Evolutionary conservation across 495 filamentous ascomycete genomes (phyloP).

Genomic region (Astrothelium macrocarpum): DNA sequence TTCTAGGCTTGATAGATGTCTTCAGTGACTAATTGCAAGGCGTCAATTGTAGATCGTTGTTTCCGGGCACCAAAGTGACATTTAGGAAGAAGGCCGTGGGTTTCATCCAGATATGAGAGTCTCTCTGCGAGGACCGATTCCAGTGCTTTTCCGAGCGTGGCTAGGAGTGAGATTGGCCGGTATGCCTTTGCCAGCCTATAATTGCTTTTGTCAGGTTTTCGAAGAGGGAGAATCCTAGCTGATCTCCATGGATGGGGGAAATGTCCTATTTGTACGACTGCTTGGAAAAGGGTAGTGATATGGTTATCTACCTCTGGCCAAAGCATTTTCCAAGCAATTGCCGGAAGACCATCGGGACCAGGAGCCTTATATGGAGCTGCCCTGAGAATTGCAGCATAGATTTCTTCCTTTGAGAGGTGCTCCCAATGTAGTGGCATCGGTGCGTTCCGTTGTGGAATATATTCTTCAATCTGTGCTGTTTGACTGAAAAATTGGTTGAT

Average conservation of each 20-base stretch:
- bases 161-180: slow-evolving; percentile 2
- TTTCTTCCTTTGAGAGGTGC: background rate
- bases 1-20: slow-evolving; percentile 1
- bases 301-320: background rate
- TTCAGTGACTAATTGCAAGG: background rate
- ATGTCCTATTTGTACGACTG: background rate
- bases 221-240: slow-evolving; percentile 1
- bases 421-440: background rate
- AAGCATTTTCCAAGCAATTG: slow-evolving; percentile 2
- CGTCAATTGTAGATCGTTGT: background rate
- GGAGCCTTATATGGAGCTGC: slow-evolving; percentile 1
- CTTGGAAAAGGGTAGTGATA: slow-evolving; percentile 1
- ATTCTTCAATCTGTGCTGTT: background rate
- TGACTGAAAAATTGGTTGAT: background rate
- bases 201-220: slow-evolving; percentile 4
- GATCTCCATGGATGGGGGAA: slow-evolving; percentile 1
- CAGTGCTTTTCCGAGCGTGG: slow-evolving; percentile 5
- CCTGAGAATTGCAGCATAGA: background rate
- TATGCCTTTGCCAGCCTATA: slow-evolving; percentile 6
- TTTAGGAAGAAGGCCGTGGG: slow-evolving; percentile 2
- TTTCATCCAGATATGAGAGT: slow-evolving; percentile 5
- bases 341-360: background rate
- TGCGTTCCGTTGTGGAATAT: background rate
- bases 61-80: background rate
- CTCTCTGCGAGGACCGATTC: slow-evolving; percentile 5